phyloP scores from a whole-genome alignment of 2,329 filamentous ascomycete genomes.

The Talaromyces islandicus region DNA sequence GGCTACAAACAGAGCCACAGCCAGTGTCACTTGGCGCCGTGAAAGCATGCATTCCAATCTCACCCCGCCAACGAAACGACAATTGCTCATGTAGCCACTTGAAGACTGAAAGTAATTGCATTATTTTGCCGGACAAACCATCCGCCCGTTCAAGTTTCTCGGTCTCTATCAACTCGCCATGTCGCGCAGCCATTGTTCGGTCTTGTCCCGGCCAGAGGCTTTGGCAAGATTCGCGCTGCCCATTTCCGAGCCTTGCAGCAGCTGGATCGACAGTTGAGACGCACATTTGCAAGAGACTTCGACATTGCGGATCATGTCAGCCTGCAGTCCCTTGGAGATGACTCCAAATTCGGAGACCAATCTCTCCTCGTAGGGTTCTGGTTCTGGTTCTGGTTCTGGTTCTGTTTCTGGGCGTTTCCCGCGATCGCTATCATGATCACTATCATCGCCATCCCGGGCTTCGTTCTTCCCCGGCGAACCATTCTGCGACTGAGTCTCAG shows the following conservation, averaged over 20 bases:
- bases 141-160: not conserved
- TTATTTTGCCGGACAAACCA: not conserved
- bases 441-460: not conserved
- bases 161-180: not conserved
- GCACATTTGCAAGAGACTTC: not conserved
- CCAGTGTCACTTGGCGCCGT: not conserved
- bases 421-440: not conserved
- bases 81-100: not conserved
- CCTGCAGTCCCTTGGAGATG: constrained; percentile 1
- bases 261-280: not conserved
- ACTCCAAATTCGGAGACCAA: constrained; percentile 1
- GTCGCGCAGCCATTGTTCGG: constrained; percentile 6
- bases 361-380: not conserved
- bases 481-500: not conserved
- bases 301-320: not conserved
- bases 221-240: constrained; percentile 5
- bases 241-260: not conserved
- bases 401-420: too few relatives aligned
- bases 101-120: not conserved
- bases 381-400: not conserved
- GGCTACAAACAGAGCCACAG: too few relatives aligned
- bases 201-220: constrained; percentile 7
- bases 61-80: not conserved
- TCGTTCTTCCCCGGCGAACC: not conserved
- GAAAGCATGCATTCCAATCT: not conserved